Evolutionary conservation across 305 asterid species (phyloP), one percentile per base, ranked within the genome.

Genomic region (Fraxinus dipetala): DNA sequence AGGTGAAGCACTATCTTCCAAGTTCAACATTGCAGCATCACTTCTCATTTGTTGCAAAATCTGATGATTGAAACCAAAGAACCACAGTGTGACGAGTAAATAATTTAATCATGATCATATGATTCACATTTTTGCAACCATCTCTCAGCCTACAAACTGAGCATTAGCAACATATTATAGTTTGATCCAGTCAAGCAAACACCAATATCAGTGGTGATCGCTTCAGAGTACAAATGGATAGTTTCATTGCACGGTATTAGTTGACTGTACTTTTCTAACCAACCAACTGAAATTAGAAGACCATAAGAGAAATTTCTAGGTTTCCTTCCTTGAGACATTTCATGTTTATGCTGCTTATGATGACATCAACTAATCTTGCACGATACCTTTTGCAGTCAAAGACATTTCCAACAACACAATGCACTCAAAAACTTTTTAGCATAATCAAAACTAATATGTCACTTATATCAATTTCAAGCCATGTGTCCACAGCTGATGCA

Each of bases 21-120:
- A 82, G 83, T 86, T 92, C 87, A 93, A 87, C 91, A 96, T 79
- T 35, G 91, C 92, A 61, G 79, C 87, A 78, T 96, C 98, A 79
- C 84, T 88, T 90, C 91, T 96, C 97, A 92, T 92, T 91, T 96
- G 99, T 83, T 92, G 97, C 91, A 96, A 81, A 86, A 95, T 91
- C 99, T 96, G 91, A 85, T 83, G 51, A 31, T 69, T 32, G 31
- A 74, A 80, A 79, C 30, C 79, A 84, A 76, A 63, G 35, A 14
- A 63, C 81, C 77, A 80, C 77, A 82, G 65, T 38, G 20, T 22
- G 77, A 48, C 51, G 26, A 76, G 59, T 6, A 34, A 77, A 74
- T 72, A 76, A 70, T 61, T 51, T 43, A 81, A 5, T 82, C 76
- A 20, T 56, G 26, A 76, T 59, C 43, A 78, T 65, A 24, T 4